These are phyloP conservation scores for Leptomonas pyrrhocoris DNA, from an alignment of 208 protist genomes.

Conservation along the genomic window DNA sequence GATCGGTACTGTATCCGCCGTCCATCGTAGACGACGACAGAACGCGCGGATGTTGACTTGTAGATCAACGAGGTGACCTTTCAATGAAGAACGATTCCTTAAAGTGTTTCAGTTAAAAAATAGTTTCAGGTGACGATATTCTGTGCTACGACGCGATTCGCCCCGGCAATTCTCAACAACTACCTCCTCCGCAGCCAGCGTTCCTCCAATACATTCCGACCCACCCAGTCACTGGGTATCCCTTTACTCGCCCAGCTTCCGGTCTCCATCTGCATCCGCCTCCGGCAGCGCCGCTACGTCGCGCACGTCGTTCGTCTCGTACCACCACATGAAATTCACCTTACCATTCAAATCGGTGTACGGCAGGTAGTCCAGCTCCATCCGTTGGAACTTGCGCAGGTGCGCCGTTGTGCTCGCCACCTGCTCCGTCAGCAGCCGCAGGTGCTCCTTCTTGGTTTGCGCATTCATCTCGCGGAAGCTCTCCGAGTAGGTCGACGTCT, in stretches of 20 bases:
- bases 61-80: too few species aligned
- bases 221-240: too few species aligned
- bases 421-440: constrained; percentile 63
- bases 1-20: too few species aligned
- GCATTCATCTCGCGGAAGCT: constrained; percentile 75
- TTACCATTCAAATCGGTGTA: constrained; percentile 93
- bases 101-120: too few species aligned
- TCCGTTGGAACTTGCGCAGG: constrained; percentile 81
- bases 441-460: constrained; percentile 66
- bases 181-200: background rate
- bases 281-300: constrained; percentile 43
- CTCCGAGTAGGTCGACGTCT: constrained; percentile 65
- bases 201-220: background rate
- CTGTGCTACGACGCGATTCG: background rate
- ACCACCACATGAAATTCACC: constrained; percentile 95
- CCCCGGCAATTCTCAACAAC: background rate
- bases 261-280: constrained; percentile 11
- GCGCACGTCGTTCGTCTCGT: constrained; percentile 71
- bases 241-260: constrained; percentile 32
- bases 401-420: constrained; percentile 69
- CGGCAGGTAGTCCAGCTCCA: constrained; percentile 90
- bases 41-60: too few species aligned
- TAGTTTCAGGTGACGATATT: background rate
- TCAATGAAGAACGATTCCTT: too few species aligned
- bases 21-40: too few species aligned